Evolutionary conservation across 352 stramenopile genomes (phyloP), one percentile per base, ranked within the genome.

Genomic region (Pythium phragmitis): DNA sequence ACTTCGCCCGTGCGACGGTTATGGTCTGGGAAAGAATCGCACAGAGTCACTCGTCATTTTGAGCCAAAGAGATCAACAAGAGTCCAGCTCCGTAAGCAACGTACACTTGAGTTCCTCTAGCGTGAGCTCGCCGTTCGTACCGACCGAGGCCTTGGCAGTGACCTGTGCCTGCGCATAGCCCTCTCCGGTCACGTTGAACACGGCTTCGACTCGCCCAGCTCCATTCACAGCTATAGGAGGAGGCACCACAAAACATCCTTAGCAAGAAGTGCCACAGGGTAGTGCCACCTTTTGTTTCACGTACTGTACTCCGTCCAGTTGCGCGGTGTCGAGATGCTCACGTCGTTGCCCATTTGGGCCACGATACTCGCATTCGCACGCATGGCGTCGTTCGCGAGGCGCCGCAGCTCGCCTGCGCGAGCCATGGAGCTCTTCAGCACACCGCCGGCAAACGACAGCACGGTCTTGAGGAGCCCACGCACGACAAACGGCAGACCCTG

Each of bases 301-400:
- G 19, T 74, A 92, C 83, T 87, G 43, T 79, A 87, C 56, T 92
- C 83, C 49, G 84, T 82, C 83, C 83, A 92, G 61, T 88, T 77
- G 58, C 84, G 72, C 7, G 83, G 83, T 16, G 73, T 78, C 21
- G 72, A 82, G 43, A 89, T 72, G 39, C 67, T 77, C 21, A 89
- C 76, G 21, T 74, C 43, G 2, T 65, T 64, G 23, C 83, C 83
- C 67, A 89, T 70, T 56, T 82, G 64, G 8, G 74, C 63, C 7
- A 77, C 54, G n/a, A 92, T 68, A n/a, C 70, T 72, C 23, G 71
- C 58, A 51, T 88, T 84, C 26, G 65, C 60, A 52, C 84, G 78
- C 57, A 91, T 50, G n/a, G 74, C 65, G 19, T 90, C 79, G 57
- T 82, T 82, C 1, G 77, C 74, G 12, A 76, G 68, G 21, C 76